These are phyloP conservation scores for Pezicula neosporulosa DNA, from an alignment of 2,329 filamentous ascomycete genomes.

Conservation along the genomic window DNA sequence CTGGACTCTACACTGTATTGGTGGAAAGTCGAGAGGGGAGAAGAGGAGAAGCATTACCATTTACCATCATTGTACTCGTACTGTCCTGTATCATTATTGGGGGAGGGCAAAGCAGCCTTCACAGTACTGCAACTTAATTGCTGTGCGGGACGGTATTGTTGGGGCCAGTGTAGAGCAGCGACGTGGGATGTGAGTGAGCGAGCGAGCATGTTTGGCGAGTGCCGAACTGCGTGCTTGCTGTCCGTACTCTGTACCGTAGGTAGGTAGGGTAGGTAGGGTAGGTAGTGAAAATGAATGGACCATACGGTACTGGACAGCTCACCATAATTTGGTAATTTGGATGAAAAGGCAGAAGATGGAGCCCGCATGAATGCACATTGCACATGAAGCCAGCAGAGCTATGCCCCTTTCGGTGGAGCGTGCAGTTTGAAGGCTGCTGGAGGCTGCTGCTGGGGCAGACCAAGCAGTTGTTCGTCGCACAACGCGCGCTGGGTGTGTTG, in stretches of 20 bases:
- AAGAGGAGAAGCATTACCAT: too few species aligned
- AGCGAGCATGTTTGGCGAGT: too few species aligned
- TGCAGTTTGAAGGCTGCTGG: neutral
- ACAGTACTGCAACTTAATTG: too few species aligned
- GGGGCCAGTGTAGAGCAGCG: neutral
- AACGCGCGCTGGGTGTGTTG: neutral
- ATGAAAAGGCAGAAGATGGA: neutral
- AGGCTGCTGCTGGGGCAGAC: neutral
- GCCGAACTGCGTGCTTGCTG: too few species aligned
- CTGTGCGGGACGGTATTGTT: neutral
- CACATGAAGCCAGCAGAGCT: neutral
- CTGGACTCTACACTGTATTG: too few species aligned
- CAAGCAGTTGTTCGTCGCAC: neutral
- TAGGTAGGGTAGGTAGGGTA: too few species aligned
- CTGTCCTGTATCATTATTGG: too few species aligned
- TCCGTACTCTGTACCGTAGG: too few species aligned
- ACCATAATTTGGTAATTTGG: neutral
- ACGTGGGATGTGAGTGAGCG: conserved; percentile 1
- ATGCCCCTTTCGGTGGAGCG: neutral
- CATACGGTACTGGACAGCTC: neutral
- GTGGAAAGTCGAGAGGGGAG: too few species aligned
- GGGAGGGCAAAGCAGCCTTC: too few species aligned
- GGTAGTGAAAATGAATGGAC: neutral
- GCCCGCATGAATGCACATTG: neutral
- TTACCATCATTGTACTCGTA: too few species aligned